Percentiles rank a stretch among this genome's conserved stretches.
Evolutionary conservation across 768 basidiomycete genomes (phyloP).

Genomic region (Lentinula raphanica): DNA sequence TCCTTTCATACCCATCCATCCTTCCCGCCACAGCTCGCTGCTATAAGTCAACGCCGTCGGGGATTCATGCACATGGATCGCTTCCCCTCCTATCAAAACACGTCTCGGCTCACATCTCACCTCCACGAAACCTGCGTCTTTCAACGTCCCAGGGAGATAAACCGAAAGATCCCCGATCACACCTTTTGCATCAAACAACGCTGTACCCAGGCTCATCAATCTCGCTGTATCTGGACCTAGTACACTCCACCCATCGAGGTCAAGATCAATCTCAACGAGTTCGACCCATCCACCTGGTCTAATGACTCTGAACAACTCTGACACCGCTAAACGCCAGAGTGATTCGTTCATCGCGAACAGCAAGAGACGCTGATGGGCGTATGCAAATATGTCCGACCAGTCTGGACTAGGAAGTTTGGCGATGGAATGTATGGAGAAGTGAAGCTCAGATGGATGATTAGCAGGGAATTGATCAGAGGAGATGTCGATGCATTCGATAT

Average conservation of each 20-base stretch:
- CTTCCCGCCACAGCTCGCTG: not conserved
- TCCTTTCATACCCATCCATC: not conserved
- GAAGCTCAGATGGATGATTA: not conserved
- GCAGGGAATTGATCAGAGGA: not conserved
- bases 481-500: constrained; percentile 1
- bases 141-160: not conserved
- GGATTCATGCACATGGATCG: no score
- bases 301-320: not conserved
- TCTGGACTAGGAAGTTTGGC: not conserved
- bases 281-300: not conserved
- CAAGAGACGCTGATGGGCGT: not conserved
- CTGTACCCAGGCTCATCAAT: not conserved
- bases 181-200: not conserved
- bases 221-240: not conserved
- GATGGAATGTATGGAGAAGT: not conserved
- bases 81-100: not conserved
- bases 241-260: not conserved
- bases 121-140: not conserved
- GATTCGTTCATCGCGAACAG: not conserved
- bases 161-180: not conserved
- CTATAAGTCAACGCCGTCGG: no score
- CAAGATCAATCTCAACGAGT: not conserved
- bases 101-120: not conserved
- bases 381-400: not conserved
- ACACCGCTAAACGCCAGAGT: not conserved